These are phyloP conservation scores for Solanum clarkiae DNA, from an alignment of 257 asterid species.

Conservation along the genomic window DNA sequence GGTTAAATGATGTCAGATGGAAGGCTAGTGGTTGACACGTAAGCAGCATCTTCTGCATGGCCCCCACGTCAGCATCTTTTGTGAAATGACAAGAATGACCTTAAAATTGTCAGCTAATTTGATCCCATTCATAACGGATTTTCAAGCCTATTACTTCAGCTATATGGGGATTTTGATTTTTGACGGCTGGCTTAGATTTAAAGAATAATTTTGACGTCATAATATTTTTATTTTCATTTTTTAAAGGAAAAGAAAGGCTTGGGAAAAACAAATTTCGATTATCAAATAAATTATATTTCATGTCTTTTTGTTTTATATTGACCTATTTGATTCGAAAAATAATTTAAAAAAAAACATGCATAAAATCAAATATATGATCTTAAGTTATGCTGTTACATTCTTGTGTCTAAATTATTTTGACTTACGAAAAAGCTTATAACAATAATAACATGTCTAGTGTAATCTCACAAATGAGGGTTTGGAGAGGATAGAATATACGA, in stretches of 20 bases:
- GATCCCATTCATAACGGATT: background rate
- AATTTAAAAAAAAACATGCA: background rate
- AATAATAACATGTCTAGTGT: too few species aligned
- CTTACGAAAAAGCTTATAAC: too few species aligned
- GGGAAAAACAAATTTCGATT: background rate
- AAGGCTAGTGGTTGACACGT: background rate
- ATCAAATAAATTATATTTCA: background rate
- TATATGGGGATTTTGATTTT: background rate
- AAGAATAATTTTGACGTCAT: background rate
- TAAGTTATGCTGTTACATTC: background rate
- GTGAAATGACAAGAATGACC: background rate
- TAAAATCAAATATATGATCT: background rate
- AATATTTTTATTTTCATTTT: background rate
- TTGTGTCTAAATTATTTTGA: too few species aligned
- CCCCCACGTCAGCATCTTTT: background rate
- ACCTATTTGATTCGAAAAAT: background rate
- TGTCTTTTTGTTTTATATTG: background rate
- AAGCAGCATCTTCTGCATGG: background rate
- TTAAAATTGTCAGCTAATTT: background rate
- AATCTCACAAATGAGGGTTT: fast-evolving
- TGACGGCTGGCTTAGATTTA: background rate
- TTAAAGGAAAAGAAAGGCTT: background rate
- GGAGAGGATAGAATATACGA: too few species aligned
- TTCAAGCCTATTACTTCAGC: background rate
- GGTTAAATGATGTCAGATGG: background rate